Evolutionary conservation across 352 stramenopile genomes (phyloP), one percentile per base, ranked within the genome.

Genomic region (Globisporangium recalcitrans): DNA sequence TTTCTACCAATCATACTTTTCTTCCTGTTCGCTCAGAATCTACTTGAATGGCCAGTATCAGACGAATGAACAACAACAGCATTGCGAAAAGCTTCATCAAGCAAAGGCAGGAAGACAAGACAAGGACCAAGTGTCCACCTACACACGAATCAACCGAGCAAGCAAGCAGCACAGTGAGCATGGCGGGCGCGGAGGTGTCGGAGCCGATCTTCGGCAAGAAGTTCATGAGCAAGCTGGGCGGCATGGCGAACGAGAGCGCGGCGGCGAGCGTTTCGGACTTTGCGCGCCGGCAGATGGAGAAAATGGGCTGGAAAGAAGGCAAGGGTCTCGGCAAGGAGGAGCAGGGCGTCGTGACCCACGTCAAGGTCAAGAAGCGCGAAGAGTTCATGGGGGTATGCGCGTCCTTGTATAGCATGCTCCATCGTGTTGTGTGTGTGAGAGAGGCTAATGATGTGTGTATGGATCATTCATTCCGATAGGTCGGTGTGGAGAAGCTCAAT

Each of bases 271-370:
- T 93, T 58, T 95, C 85, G 62, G 74, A 67, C 48, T 96, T 97
- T 57, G 88, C 90, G 21, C 74, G 84, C 31, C 79, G 75, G 48
- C 89, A 96, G 73, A 97, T 97, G 89, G 81, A 89, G 63, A 97
- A 97, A 67, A 98, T 99, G 91, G 96, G 96, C 64, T 99, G 95
- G 95, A 91, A 69, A 51, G 85, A 97, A 63, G 96, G 96, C 63
- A 98, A 98, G 62, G 97, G 97, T 0, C 80, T 99, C 11, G 97
- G 97, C 63, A 99, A 98, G 76, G 72, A 94, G 57, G 85, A 98
- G 65, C 80, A 98, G 65, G 97, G 97, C 52, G 90, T 98, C 14
- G 77, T 85, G 34, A 93, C 85, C 24, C 95, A 99, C 78, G 83
- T 99, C 40, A 90, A 89, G 63, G 95, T 98, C 10, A 90, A 96